These are phyloP conservation scores for Lactarius psammicola DNA, from an alignment of 768 basidiomycete genomes.

Conservation along the genomic window DNA sequence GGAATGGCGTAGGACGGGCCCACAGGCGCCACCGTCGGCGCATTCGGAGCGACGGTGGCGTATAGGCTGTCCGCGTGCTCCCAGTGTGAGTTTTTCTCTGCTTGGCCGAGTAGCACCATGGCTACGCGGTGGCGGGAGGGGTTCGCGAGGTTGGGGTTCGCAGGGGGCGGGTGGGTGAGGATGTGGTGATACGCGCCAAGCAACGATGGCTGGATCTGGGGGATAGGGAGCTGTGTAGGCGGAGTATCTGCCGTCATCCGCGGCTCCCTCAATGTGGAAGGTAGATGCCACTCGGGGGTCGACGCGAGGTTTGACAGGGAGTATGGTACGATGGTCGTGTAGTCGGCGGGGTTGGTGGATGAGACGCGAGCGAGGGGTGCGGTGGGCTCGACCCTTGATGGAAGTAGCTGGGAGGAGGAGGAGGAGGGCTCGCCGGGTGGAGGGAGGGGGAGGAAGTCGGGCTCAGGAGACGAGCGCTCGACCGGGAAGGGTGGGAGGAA, in stretches of 20 bases:
- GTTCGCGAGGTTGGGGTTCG: conserved; percentile 48
- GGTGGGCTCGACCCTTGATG: conserved; percentile 37
- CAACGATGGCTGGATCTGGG: conserved; percentile 62
- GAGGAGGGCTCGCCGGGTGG: conserved; percentile 36
- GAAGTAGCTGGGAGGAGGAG: conserved; percentile 39
- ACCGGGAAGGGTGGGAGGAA: conserved; percentile 69
- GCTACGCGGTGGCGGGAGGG: conserved; percentile 73
- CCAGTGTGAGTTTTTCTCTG: conserved; percentile 62
- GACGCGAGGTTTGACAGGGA: conserved; percentile 66
- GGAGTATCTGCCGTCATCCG: conserved; percentile 20
- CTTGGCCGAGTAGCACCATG: conserved; percentile 60
- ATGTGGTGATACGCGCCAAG: conserved; percentile 74
- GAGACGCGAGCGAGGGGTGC: conserved; percentile 44
- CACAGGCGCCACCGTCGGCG: conserved; percentile 60
- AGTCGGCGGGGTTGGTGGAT: conserved; percentile 56
- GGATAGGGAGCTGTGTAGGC: conserved; percentile 42
- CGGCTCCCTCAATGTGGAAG: conserved; percentile 32
- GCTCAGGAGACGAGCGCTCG: conserved; percentile 33
- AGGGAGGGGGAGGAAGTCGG: conserved; percentile 39
- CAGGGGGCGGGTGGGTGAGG: conserved; percentile 63
- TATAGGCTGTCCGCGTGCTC: conserved; percentile 61
- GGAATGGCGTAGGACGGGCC: conserved; percentile 65
- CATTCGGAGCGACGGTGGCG: conserved; percentile 54
- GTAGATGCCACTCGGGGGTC: conserved; percentile 69
- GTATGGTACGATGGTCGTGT: conserved; percentile 70